Evolutionary conservation across 306 rosid genomes (phyloP).

Genomic region (Hippophae gyantsensis): DNA sequence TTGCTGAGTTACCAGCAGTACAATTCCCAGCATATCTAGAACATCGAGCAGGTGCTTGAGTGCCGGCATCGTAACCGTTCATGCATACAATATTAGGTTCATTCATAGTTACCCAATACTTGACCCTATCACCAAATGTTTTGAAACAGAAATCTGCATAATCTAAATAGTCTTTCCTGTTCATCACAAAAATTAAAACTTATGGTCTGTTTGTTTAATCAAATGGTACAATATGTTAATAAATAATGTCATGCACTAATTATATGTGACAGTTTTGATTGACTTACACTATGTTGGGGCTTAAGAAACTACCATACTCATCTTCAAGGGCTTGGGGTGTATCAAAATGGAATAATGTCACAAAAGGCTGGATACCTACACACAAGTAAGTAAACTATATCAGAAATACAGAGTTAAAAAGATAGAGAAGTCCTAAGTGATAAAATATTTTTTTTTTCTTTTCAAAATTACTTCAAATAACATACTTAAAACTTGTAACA

Average conservation of each 20-base stretch:
- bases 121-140: slow-evolving; percentile 33
- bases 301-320: slow-evolving; percentile 26
- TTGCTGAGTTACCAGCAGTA: slow-evolving; percentile 30
- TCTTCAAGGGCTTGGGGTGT: slow-evolving; percentile 35
- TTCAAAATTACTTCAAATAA: background rate
- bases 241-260: no score
- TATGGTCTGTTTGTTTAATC: background rate
- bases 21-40: slow-evolving; percentile 34
- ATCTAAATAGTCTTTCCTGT: slow-evolving; percentile 26
- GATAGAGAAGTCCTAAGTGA: background rate
- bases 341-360: slow-evolving; percentile 32
- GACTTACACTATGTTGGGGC: slow-evolving; percentile 27
- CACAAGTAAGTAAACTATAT: background rate
- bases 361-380: slow-evolving; percentile 29
- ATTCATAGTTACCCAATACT: slow-evolving; percentile 33
- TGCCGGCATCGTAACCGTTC: slow-evolving; percentile 22
- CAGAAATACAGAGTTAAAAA: background rate
- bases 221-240: background rate
- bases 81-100: slow-evolving; percentile 22
- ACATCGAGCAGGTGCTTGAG: slow-evolving; percentile 35
- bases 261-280: background rate
- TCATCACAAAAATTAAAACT: background rate
- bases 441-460: no score
- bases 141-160: slow-evolving; percentile 31
- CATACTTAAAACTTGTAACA: no score